Evolutionary conservation across 148 eudicot genomes (phyloP).

Genomic region (Amaranthus palmeri): DNA sequence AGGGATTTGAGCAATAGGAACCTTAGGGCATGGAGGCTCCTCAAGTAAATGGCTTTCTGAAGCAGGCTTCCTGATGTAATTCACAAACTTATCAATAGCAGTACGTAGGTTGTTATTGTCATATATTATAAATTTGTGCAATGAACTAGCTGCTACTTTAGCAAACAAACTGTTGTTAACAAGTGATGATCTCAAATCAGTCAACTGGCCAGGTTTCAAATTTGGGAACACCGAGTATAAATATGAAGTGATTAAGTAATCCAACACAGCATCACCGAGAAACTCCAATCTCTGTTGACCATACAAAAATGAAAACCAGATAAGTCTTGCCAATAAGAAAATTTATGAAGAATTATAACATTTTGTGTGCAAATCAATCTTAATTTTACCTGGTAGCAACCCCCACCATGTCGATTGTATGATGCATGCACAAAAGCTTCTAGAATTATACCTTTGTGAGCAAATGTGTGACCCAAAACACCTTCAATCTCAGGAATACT

Average conservation of each 20-base stretch:
- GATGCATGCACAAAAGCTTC: constrained; percentile 97
- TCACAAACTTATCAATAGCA: constrained; percentile 52
- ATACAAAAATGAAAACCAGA: constrained; percentile 17
- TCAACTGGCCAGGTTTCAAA: constrained; percentile 86
- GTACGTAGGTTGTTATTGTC: constrained; percentile 43
- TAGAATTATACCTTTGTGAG: constrained; percentile 70
- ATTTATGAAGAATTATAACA: background rate
- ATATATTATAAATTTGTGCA: constrained; percentile 55
- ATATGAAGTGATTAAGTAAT: constrained; percentile 88
- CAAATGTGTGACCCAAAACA: constrained; percentile 49
- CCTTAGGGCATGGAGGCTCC: constrained; percentile 88
- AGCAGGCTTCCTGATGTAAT: constrained; percentile 31
- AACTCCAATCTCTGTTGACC: constrained; percentile 79
- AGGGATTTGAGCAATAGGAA: constrained; percentile 18
- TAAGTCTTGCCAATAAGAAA: constrained; percentile 2
- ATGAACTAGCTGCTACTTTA: constrained; percentile 52
- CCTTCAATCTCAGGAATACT: constrained; percentile 56
- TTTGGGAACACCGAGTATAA: constrained; percentile 74
- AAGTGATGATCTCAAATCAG: constrained; percentile 78
- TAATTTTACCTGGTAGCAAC: constrained; percentile 85
- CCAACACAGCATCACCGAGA: constrained; percentile 95
- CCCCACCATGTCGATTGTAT: constrained; percentile 62
- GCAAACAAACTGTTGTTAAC: constrained; percentile 81
- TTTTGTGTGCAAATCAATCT: background rate
- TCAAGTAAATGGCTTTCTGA: constrained; percentile 32